These are phyloP conservation scores for Myxozyma vanderwaltii DNA, from an alignment of 805 yeast genomes.

Conservation along the genomic window DNA sequence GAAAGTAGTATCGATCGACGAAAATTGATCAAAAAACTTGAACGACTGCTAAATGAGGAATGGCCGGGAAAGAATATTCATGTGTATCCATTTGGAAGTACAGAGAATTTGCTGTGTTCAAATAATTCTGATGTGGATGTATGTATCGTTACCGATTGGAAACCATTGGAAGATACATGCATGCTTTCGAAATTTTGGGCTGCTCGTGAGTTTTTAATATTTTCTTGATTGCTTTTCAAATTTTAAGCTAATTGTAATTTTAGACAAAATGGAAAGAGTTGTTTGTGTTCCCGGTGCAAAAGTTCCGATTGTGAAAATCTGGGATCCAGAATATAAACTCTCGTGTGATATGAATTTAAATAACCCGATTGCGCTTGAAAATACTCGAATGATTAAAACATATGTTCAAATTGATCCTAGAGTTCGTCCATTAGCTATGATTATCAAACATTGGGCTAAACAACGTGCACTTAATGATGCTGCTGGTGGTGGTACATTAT, in stretches of 20 bases:
- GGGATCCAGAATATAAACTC: constrained; percentile 36
- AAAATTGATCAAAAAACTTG: constrained; percentile 29
- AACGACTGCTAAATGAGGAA: constrained; percentile 25
- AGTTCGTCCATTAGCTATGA: constrained; percentile 36
- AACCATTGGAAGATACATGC: constrained; percentile 30
- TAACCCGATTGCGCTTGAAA: constrained; percentile 36
- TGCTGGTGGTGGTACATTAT: constrained; percentile 38
- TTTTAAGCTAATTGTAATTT: constrained; percentile 31
- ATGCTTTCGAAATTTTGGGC: constrained; percentile 33
- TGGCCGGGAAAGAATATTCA: constrained; percentile 33
- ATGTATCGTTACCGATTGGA: constrained; percentile 33
- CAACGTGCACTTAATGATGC: constrained; percentile 37
- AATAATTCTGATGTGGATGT: constrained; percentile 35
- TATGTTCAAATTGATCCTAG: constrained; percentile 36
- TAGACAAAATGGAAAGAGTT: constrained; percentile 34
- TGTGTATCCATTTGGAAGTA: constrained; percentile 34
- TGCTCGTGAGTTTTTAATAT: constrained; percentile 14
- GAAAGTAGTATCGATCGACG: constrained; percentile 20
- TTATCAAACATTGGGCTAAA: constrained; percentile 38
- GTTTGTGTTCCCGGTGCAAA: constrained; percentile 37
- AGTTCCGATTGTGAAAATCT: constrained; percentile 38
- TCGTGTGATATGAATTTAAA: constrained; percentile 38
- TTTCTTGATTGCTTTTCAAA: constrained; percentile 19
- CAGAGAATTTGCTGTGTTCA: constrained; percentile 35
- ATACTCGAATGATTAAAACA: constrained; percentile 35